Evolutionary conservation across 768 basidiomycete species (phyloP).

Genomic region (Tubosaeta brunneosetosa): DNA sequence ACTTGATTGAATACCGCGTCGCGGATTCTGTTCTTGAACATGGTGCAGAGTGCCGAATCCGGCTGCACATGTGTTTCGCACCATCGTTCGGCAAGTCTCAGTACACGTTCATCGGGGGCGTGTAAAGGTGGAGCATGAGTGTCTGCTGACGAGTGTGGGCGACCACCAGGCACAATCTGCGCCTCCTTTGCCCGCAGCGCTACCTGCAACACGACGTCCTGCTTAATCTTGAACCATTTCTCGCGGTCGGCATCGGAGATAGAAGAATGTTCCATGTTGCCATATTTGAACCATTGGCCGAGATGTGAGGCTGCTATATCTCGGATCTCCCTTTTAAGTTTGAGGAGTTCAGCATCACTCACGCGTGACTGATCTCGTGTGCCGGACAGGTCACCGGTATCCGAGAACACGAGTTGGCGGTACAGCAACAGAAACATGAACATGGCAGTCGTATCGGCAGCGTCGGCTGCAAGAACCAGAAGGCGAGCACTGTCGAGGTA

Average conservation of each 20-base stretch:
- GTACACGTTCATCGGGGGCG: conserved; percentile 46
- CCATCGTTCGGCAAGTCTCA: conserved; percentile 68
- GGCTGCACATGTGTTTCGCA: conserved; percentile 60
- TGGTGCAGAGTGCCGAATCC: conserved; percentile 51
- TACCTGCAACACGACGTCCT: conserved; percentile 71
- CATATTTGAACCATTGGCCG: conserved; percentile 52
- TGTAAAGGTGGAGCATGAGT: conserved; percentile 21
- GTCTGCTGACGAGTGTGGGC: conserved; percentile 23
- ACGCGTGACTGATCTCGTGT: conserved; percentile 35
- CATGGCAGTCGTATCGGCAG: conserved; percentile 65
- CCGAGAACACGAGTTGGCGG: conserved; percentile 64
- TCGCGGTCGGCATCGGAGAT: conserved; percentile 39
- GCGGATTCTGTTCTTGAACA: conserved; percentile 61
- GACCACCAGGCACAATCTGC: conserved; percentile 22
- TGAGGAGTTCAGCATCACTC: conserved; percentile 50
- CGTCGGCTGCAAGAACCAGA: conserved; percentile 61
- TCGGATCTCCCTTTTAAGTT: conserved; percentile 71
- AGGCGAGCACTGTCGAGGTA: conserved; percentile 77
- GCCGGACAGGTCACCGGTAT: conserved; percentile 30
- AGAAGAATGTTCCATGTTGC: conserved; percentile 21
- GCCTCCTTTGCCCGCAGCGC: conserved; percentile 61
- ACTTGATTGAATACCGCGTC: conserved; percentile 61
- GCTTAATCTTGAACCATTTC: conserved; percentile 52
- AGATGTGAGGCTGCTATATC: conserved; percentile 57
- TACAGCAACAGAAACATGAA: conserved; percentile 81